phyloP scores from a whole-genome alignment of 345 rosid species.

The Acer campestre region DNA sequence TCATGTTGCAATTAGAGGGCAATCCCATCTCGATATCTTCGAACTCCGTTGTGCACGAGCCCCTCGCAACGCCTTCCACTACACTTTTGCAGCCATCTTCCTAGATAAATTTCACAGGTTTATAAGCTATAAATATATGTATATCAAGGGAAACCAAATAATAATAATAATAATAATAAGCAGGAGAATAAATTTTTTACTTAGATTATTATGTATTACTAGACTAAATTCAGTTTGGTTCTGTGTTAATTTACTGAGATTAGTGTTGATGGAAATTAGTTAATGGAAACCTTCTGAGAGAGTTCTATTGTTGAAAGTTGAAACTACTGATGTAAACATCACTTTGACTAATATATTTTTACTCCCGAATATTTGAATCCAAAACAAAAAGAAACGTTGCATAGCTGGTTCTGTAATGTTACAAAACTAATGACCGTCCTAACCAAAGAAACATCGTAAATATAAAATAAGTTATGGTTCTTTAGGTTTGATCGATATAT shows the following conservation, averaged over 20 bases:
- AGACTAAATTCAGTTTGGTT: constrained; percentile 10
- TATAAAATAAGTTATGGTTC: too few species aligned
- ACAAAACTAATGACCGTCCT: too few species aligned
- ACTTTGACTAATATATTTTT: too few species aligned
- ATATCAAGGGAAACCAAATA: constrained; percentile 1
- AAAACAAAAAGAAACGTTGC: too few species aligned
- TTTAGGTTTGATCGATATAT: too few species aligned
- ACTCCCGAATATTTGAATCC: too few species aligned
- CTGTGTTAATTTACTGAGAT: background rate
- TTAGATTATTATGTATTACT: constrained; percentile 1
- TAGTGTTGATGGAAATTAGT: background rate
- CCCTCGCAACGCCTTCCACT: constrained; percentile 54
- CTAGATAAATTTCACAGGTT: constrained; percentile 2
- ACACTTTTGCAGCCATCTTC: constrained; percentile 52
- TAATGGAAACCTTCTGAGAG: too few species aligned
- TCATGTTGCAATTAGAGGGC: constrained; percentile 85
- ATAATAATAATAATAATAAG: too few species aligned
- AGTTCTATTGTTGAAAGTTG: too few species aligned
- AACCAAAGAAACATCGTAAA: too few species aligned
- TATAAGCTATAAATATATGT: background rate
- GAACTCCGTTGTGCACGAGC: constrained; percentile 93
- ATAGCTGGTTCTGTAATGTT: too few species aligned
- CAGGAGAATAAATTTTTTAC: background rate
- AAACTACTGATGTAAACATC: too few species aligned
- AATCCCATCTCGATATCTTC: constrained; percentile 69